Evolutionary conservation across 257 asterid species (phyloP).

Genomic region (Cynanchum wilfordii): DNA sequence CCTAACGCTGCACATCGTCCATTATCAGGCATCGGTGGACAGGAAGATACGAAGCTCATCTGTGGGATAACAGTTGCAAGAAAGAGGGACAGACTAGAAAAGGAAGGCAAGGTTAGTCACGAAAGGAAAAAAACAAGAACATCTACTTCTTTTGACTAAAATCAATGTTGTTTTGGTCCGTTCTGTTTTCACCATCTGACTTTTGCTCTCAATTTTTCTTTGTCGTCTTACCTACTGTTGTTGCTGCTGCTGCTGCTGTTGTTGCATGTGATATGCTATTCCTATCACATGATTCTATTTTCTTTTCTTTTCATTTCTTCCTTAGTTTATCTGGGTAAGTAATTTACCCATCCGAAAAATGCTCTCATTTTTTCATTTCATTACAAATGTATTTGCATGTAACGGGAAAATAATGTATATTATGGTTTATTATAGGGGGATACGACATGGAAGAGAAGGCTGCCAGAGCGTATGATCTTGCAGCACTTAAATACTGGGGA

Average conservation of each 20-base stretch:
- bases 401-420: not conserved
- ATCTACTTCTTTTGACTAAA: constrained; percentile 13
- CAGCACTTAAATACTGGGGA: constrained; percentile 98
- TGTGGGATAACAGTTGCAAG: constrained; percentile 49
- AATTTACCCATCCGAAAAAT: not conserved
- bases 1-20: not conserved
- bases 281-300: constrained; percentile 18
- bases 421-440: constrained; percentile 42
- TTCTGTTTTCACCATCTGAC: constrained; percentile 27
- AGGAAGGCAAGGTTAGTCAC: constrained; percentile 41
- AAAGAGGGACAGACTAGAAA: constrained; percentile 47
- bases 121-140: constrained; percentile 1
- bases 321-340: constrained; percentile 88
- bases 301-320: not conserved
- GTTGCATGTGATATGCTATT: constrained; percentile 37
- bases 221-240: constrained; percentile 20
- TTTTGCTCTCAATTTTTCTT: constrained; percentile 20
- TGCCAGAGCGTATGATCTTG: constrained; percentile 93
- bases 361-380: not conserved
- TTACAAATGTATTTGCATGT: no score
- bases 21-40: constrained; percentile 38
- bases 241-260: not conserved
- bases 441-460: constrained; percentile 98
- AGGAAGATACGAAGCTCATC: constrained; percentile 42
- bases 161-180: constrained; percentile 13